Conservation (phyloP, 768 basidiomycete genomes). For the Porphyrellus cyaneotinctus region DNA sequence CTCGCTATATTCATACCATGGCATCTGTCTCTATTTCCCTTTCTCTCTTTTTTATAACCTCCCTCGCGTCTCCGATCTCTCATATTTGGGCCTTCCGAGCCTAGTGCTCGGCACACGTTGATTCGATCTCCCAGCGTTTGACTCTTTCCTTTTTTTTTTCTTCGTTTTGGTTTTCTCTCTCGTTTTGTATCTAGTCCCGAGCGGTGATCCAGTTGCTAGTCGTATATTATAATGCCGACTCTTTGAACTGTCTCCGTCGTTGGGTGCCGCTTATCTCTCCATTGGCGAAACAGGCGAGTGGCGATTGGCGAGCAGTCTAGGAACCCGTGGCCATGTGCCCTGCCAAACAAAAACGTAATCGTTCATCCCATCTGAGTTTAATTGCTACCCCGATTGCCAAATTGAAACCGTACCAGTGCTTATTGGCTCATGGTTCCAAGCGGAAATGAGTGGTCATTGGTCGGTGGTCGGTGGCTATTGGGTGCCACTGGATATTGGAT, state of each 20-base stretch:
- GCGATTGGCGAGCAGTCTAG: no score
- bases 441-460: no score
- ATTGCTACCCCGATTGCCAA: no score
- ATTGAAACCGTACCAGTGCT: no score
- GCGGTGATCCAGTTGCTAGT: constrained; percentile 6
- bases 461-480: no score
- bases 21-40: constrained; percentile 16
- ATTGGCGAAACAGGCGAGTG: no score
- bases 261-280: no score
- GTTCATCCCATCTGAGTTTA: no score
- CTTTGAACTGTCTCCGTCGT: neutral
- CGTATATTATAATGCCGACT: constrained; percentile 24
- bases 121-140: neutral
- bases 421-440: no score
- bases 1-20: constrained; percentile 36
- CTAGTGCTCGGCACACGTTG: constrained; percentile 14
- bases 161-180: neutral
- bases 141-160: neutral
- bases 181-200: constrained; percentile 18
- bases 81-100: constrained; percentile 17
- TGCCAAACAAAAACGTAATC: no score
- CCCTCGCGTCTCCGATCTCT: neutral
- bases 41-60: neutral
- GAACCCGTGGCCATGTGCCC: no score
- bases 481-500: no score